These are phyloP conservation scores for Fistulifera pelliculosa DNA, from an alignment of 108 stramenopile species.

Conservation along the genomic window DNA sequence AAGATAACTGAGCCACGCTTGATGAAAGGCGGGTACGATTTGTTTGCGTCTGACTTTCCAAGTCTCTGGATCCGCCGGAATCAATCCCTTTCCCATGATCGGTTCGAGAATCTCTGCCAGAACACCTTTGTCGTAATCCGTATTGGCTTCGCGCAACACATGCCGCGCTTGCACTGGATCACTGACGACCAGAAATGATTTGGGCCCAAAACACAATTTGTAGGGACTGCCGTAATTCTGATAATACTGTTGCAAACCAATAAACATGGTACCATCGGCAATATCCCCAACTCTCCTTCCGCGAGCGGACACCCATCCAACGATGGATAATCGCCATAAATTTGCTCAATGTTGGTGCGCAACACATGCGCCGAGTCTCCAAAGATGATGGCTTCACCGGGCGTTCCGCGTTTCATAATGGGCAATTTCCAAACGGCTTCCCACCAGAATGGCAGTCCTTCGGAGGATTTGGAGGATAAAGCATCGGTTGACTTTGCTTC, in stretches of 20 bases:
- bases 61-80: conserved; percentile 88
- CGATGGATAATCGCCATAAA: conserved; percentile 89
- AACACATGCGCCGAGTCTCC: conserved; percentile 78
- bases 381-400: conserved; percentile 65
- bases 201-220: conserved; percentile 96
- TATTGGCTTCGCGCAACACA: conserved; percentile 78
- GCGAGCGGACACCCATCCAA: conserved; percentile 87
- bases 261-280: conserved; percentile 88
- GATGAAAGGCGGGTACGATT: conserved; percentile 95
- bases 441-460: conserved; percentile 82
- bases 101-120: conserved; percentile 85
- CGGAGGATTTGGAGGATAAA: conserved; percentile 1
- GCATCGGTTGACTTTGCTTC: conserved; percentile 1
- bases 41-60: conserved; percentile 86
- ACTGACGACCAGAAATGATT: conserved; percentile 89
- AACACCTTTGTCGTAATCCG: conserved; percentile 81
- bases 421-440: conserved; percentile 76
- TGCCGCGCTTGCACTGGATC: conserved; percentile 88
- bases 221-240: conserved; percentile 78
- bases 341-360: conserved; percentile 89
- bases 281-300: conserved; percentile 88
- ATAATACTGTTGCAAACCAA: conserved; percentile 84
- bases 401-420: conserved; percentile 39
- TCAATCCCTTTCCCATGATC: conserved; percentile 86
- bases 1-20: conserved; percentile 93